Percentiles rank a stretch among this genome's conserved stretches.
phyloP scores from a whole-genome alignment of 2,329 filamentous ascomycete species.

The Volutella citrinella region DNA sequence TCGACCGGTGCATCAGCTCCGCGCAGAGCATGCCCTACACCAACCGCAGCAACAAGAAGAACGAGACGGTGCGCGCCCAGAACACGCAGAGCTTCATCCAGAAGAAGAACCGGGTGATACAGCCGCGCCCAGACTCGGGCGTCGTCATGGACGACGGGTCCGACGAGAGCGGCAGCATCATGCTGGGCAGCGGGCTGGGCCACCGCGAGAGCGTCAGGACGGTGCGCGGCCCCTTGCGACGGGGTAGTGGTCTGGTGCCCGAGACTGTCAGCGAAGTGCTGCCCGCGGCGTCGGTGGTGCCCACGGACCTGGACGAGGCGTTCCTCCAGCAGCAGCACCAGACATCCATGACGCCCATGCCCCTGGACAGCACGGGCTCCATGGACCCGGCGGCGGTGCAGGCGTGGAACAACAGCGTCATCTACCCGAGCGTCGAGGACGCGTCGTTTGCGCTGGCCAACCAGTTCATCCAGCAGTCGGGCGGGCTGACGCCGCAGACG shows the following conservation, averaged over 20 bases:
- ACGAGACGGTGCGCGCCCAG: constrained; percentile 24
- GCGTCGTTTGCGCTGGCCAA: constrained; percentile 17
- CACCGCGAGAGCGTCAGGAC: constrained; percentile 32
- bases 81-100: constrained; percentile 16
- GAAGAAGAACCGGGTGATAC: constrained; percentile 22
- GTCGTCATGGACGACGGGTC: constrained; percentile 38
- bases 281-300: constrained; percentile 6
- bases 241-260: constrained; percentile 23
- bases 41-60: constrained; percentile 40
- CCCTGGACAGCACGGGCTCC: constrained; percentile 7
- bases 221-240: constrained; percentile 15
- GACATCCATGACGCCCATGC: constrained; percentile 16
- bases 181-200: constrained; percentile 16
- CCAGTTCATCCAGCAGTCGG: constrained; percentile 19
- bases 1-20: constrained; percentile 33
- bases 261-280: constrained; percentile 21
- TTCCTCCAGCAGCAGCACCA: constrained; percentile 20
- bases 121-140: constrained; percentile 36
- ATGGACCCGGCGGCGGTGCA: constrained; percentile 23
- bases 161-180: constrained; percentile 34
- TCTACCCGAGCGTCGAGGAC: constrained; percentile 19
- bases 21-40: constrained; percentile 37
- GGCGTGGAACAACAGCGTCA: constrained; percentile 28
- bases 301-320: constrained; percentile 14
- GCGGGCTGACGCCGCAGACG: constrained; percentile 23